Conservation (phyloP, 2,329 filamentous ascomycete genomes). For the Exophiala sp. region DNA sequence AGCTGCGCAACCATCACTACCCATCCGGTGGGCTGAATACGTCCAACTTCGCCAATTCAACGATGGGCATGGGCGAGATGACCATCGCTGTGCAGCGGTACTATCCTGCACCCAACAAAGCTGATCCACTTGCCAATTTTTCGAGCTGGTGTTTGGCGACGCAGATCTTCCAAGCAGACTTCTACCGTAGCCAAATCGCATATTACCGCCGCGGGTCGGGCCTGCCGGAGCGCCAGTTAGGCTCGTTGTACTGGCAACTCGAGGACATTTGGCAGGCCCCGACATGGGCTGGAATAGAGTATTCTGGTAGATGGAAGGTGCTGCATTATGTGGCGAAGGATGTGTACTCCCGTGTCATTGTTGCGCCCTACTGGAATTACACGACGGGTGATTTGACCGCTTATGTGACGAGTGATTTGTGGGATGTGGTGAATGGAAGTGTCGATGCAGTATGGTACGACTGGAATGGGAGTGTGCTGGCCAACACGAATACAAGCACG, state of each 20-base stretch:
- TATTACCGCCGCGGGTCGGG: conserved; percentile 61
- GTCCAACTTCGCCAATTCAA: conserved; percentile 43
- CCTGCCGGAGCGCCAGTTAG: conserved; percentile 55
- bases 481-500: conserved; percentile 35
- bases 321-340: conserved; percentile 58
- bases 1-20: conserved; percentile 59
- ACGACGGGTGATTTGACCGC: conserved; percentile 50
- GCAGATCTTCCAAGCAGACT: conserved; percentile 63
- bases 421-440: conserved; percentile 46
- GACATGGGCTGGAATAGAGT: conserved; percentile 62
- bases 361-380: conserved; percentile 56
- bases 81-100: conserved; percentile 54
- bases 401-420: conserved; percentile 58
- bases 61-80: conserved; percentile 53
- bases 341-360: conserved; percentile 57
- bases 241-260: conserved; percentile 62
- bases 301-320: conserved; percentile 61
- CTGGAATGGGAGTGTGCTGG: conserved; percentile 46
- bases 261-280: conserved; percentile 64
- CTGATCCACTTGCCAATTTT: conserved; percentile 56
- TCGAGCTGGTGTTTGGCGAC: conserved; percentile 60
- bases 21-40: conserved; percentile 49
- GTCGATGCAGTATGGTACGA: conserved; percentile 52
- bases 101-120: conserved; percentile 56
- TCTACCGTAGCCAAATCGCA: conserved; percentile 58